Percentiles rank a stretch among this genome's conserved stretches.
phyloP scores from a whole-genome alignment of 1,139 yeast species.

The Diutina ranongensis region DNA sequence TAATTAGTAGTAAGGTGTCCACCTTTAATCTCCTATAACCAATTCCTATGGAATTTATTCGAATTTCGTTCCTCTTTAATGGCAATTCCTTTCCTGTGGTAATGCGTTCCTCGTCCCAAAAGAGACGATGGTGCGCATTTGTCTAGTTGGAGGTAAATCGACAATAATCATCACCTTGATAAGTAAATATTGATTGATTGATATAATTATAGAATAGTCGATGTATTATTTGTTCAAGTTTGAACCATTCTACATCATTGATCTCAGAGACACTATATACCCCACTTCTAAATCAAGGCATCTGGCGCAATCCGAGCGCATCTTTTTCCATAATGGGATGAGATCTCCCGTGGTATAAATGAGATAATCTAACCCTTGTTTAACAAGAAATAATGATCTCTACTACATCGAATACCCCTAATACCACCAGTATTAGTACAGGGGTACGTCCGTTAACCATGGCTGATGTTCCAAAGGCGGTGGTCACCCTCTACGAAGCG shows the following conservation, averaged over 20 bases:
- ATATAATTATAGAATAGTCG: too few species aligned
- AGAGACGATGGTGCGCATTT: too few species aligned
- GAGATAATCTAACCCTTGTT: too few species aligned
- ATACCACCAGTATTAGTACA: background rate
- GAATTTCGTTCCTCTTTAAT: too few species aligned
- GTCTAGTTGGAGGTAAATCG: too few species aligned
- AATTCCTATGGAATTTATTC: too few species aligned
- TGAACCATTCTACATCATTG: background rate
- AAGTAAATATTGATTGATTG: too few species aligned
- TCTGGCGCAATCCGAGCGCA: background rate
- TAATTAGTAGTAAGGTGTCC: too few species aligned
- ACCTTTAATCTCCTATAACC: too few species aligned
- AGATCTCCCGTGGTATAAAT: background rate
- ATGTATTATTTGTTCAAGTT: too few species aligned
- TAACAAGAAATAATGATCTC: background rate
- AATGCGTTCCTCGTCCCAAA: background rate
- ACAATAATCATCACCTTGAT: too few species aligned
- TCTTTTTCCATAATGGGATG: background rate
- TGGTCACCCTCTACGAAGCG: constrained; percentile 37
- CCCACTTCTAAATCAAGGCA: background rate
- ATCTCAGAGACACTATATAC: background rate
- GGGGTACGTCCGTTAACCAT: constrained; percentile 14
- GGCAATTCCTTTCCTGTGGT: background rate
- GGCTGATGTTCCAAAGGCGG: constrained; percentile 43
- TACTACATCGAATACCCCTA: too few species aligned